Evolutionary conservation across 352 stramenopile species (phyloP).

Genomic region (Aphanomyces invadans): DNA sequence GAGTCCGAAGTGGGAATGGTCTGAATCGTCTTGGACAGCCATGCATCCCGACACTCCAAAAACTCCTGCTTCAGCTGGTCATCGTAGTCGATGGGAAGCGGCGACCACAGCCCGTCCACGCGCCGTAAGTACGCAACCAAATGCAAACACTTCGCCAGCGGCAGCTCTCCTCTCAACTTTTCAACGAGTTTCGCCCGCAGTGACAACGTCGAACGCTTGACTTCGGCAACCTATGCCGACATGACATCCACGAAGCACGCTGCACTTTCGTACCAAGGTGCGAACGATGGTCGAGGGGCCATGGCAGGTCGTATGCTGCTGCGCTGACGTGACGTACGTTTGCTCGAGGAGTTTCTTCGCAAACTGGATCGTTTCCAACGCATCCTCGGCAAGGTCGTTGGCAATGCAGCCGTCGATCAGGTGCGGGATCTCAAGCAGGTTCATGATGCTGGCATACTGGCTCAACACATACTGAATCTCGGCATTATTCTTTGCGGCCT

Average conservation of each 20-base stretch:
- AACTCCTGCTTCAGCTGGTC: conserved; percentile 81
- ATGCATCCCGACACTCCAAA: conserved; percentile 61
- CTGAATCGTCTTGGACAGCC: conserved; percentile 56
- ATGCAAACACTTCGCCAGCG: conserved; percentile 69
- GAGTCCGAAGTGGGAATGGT: conserved; percentile 49
- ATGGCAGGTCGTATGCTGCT: conserved; percentile 27
- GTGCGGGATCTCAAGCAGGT: conserved; percentile 96
- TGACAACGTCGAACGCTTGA: conserved; percentile 49
- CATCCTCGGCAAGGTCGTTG: conserved; percentile 95
- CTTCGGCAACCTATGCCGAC: conserved; percentile 41
- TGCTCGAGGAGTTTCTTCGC: conserved; percentile 32
- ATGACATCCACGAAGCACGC: not conserved
- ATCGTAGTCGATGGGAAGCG: conserved; percentile 47
- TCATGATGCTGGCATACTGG: conserved; percentile 87
- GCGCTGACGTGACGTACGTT: conserved; percentile 10
- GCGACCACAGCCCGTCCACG: conserved; percentile 47
- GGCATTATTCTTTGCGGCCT: conserved; percentile 57
- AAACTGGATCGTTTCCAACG: conserved; percentile 94
- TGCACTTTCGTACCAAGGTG: conserved; percentile 34
- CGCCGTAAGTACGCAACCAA: conserved; percentile 72
- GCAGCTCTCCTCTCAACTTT: conserved; percentile 74
- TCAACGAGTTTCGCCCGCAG: conserved; percentile 73
- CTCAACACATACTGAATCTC: conserved; percentile 88
- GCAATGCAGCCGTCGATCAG: conserved; percentile 95
- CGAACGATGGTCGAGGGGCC: conserved; percentile 38